Percentiles rank a stretch among this genome's conserved stretches.
phyloP scores from a whole-genome alignment of 2,329 filamentous ascomycete genomes.

The Colletotrichum plurivorum region DNA sequence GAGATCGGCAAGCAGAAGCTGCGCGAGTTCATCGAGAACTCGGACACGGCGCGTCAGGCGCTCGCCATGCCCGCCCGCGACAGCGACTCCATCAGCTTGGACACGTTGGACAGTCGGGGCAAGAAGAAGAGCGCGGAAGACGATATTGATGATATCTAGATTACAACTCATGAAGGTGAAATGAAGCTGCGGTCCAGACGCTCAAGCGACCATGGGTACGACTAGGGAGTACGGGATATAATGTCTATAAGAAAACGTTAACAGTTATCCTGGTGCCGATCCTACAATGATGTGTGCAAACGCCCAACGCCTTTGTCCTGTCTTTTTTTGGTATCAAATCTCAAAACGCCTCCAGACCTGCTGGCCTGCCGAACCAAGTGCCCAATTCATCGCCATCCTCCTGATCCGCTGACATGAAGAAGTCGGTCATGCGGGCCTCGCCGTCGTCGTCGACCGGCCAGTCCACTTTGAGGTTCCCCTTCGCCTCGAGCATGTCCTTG shows the following conservation, averaged over 20 bases:
- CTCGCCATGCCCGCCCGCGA: constrained; percentile 77
- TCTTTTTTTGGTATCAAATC: not conserved
- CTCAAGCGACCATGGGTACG: constrained; percentile 19
- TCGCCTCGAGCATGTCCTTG: constrained; percentile 91
- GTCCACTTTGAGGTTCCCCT: constrained; percentile 79
- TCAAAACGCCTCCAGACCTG: constrained; percentile 78
- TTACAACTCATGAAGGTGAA: constrained; percentile 12
- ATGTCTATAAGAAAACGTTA: constrained; percentile 36
- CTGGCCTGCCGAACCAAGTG: constrained; percentile 86
- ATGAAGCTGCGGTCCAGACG: constrained; percentile 30
- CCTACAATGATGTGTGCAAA: constrained; percentile 4
- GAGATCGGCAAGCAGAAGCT: constrained; percentile 94
- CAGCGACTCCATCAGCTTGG: constrained; percentile 68
- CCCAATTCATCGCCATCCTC: constrained; percentile 76
- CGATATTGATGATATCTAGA: constrained; percentile 74
- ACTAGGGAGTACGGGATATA: constrained; percentile 38
- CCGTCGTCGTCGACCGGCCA: constrained; percentile 85
- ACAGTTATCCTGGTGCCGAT: constrained; percentile 8
- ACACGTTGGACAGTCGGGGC: constrained; percentile 72
- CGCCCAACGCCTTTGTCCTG: constrained; percentile 6
- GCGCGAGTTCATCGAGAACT: constrained; percentile 89
- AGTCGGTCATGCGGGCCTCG: constrained; percentile 81
- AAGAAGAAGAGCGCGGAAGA: constrained; percentile 60
- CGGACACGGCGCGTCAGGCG: constrained; percentile 87
- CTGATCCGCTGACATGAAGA: constrained; percentile 66